A percentile compares a stretch with the other conserved stretches of the same genome.
Conservation (phyloP, 2,329 filamentous ascomycete species). For the Calonectria pauciramosa region DNA sequence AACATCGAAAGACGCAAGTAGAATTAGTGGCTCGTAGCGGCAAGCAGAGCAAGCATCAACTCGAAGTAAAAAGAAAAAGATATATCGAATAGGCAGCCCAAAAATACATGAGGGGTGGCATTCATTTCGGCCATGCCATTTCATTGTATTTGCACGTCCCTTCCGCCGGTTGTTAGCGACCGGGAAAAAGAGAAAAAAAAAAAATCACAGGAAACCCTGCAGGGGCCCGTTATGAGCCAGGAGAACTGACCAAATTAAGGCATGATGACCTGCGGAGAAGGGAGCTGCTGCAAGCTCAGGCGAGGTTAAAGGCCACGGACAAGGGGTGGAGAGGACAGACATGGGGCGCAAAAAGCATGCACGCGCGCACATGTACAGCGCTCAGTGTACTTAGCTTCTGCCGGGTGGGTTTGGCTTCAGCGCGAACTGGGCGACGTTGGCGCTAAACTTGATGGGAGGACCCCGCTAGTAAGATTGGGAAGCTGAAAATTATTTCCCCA, state of each 20-base stretch:
- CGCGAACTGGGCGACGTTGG: conserved; percentile 14
- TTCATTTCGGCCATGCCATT: conserved; percentile 1
- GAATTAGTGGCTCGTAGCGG: background rate
- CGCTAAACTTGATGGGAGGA: conserved; percentile 9
- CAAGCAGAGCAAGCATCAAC: background rate
- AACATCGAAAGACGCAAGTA: background rate
- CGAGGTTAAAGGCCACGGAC: conserved; percentile 10
- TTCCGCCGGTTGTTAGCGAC: background rate
- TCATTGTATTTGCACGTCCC: background rate
- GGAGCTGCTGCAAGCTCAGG: conserved; percentile 20
- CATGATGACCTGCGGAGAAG: conserved; percentile 11
- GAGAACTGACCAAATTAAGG: conserved; percentile 6
- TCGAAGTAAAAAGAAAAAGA: background rate
- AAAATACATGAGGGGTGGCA: background rate
- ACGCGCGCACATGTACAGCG: background rate
- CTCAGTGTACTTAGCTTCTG: background rate
- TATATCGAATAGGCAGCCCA: background rate
- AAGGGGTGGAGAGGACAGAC: conserved; percentile 2
- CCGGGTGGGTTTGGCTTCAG: background rate
- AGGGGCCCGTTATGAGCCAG: background rate
- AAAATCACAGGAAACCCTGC: background rate
- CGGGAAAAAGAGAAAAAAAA: background rate
- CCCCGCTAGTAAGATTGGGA: background rate
- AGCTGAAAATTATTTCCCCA: background rate
- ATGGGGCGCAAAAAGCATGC: conserved; percentile 3